Conservation (phyloP, 139 green algal species). For the Astrephomene gubernaculifera region DNA sequence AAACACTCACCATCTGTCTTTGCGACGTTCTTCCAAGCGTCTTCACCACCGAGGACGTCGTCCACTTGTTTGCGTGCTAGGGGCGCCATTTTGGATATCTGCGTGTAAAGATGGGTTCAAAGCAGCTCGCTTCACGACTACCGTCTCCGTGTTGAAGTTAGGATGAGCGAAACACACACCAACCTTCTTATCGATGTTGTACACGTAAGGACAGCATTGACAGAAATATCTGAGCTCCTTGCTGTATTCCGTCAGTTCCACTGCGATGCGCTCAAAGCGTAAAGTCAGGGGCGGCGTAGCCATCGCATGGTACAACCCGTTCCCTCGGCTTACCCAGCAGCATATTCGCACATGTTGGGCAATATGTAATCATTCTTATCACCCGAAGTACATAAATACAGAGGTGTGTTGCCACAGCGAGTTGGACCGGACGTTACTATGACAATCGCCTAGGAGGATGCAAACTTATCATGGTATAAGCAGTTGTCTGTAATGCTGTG, state of each 20-base stretch:
- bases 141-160: background rate
- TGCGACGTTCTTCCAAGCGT: conserved; percentile 92
- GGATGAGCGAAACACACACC: background rate
- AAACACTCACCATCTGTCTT: conserved; percentile 75
- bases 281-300: background rate
- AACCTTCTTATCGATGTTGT: conserved; percentile 81
- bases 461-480: no score
- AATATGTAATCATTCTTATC: conserved; percentile 81
- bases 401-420: no score
- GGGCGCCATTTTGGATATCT: conserved; percentile 75
- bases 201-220: conserved; percentile 88
- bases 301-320: no score
- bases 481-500: background rate
- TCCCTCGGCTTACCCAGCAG: conserved; percentile 75
- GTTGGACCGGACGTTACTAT: no score
- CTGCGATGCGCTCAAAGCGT: conserved; percentile 47
- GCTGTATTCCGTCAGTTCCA: conserved; percentile 69
- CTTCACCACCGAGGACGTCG: conserved; percentile 90
- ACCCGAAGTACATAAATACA: no score
- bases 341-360: conserved; percentile 91
- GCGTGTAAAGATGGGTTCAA: conserved; percentile 20
- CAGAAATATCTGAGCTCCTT: conserved; percentile 82
- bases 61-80: conserved; percentile 88
- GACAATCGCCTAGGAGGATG: no score
- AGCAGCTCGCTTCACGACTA: background rate